A percentile compares a stretch with the other conserved stretches of the same genome.
Evolutionary conservation across 305 asterid species (phyloP).

Genomic region (Ilex paraguariensis): DNA sequence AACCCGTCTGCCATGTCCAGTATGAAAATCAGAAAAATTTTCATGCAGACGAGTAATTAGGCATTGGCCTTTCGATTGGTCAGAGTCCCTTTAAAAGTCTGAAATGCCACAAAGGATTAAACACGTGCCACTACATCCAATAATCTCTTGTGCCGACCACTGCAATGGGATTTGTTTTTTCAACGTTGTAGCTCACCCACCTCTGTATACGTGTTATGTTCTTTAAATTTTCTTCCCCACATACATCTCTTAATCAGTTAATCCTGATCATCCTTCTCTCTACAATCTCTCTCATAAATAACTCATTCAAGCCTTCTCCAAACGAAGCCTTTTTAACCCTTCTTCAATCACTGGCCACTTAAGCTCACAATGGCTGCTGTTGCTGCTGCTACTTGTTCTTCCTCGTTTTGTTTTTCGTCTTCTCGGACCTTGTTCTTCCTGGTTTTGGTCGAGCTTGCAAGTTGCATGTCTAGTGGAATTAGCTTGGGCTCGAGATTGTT

Average conservation of each 20-base stretch:
- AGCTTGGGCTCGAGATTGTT: conserved; percentile 51
- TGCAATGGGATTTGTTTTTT: conserved; percentile 17
- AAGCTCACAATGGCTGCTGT: conserved; percentile 16
- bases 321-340: not conserved
- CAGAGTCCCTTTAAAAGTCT: not conserved
- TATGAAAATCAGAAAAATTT: conserved; percentile 21
- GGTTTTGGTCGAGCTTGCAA: conserved; percentile 17
- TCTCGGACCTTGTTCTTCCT: conserved; percentile 21
- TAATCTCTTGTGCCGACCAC: conserved; percentile 34
- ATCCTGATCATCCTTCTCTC: too few species aligned
- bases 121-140: conserved; percentile 31
- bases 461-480: conserved; percentile 33
- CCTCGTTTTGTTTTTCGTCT: conserved; percentile 10
- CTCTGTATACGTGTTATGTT: conserved; percentile 34
- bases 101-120: not conserved
- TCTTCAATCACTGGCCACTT: not conserved
- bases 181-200: conserved; percentile 53
- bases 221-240: conserved; percentile 21
- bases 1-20: not conserved
- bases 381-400: not conserved
- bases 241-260: conserved; percentile 8
- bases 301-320: not conserved
- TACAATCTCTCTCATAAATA: conserved; percentile 23
- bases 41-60: not conserved
- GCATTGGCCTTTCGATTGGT: not conserved